These are phyloP conservation scores for Orychophragmus violaceus DNA, from an alignment of 345 rosid genomes.

Conservation along the genomic window DNA sequence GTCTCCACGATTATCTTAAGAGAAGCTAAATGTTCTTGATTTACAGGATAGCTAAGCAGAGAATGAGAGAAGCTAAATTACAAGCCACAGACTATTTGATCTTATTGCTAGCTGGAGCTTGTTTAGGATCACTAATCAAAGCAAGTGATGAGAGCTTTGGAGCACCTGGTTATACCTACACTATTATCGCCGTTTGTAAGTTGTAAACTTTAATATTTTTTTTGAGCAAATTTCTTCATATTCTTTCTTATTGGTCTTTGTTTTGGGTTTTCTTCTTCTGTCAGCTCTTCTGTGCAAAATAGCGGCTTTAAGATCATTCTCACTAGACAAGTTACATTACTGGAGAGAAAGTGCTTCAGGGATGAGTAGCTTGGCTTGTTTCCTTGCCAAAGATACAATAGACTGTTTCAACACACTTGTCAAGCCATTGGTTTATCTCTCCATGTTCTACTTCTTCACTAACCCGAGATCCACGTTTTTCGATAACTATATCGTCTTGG, in stretches of 20 bases:
- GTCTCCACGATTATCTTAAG: not conserved
- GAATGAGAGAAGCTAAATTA: constrained; percentile 68
- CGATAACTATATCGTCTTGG: constrained; percentile 49
- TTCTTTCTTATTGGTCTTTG: not conserved
- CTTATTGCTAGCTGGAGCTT: constrained; percentile 86
- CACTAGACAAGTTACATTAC: constrained; percentile 79
- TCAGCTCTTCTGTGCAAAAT: constrained; percentile 91
- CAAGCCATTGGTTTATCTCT: constrained; percentile 89
- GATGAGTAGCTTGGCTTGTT: constrained; percentile 87
- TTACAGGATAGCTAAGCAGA: constrained; percentile 74
- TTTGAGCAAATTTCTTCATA: not conserved
- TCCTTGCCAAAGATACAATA: constrained; percentile 84
- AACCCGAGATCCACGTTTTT: constrained; percentile 60
- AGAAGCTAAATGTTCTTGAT: constrained; percentile 20
- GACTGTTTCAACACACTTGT: constrained; percentile 73
- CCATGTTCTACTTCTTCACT: constrained; percentile 87
- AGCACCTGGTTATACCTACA: constrained; percentile 60
- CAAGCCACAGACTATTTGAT: constrained; percentile 83
- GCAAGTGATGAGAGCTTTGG: constrained; percentile 67
- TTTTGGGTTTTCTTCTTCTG: no score
- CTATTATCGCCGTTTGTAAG: constrained; percentile 93
- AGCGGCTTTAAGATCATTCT: constrained; percentile 82
- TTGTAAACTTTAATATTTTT: not conserved
- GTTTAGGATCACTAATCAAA: constrained; percentile 71
- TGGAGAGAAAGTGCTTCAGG: constrained; percentile 97